Conservation (phyloP, 2,329 filamentous ascomycete species). For the Colletotrichum tropicicola region DNA sequence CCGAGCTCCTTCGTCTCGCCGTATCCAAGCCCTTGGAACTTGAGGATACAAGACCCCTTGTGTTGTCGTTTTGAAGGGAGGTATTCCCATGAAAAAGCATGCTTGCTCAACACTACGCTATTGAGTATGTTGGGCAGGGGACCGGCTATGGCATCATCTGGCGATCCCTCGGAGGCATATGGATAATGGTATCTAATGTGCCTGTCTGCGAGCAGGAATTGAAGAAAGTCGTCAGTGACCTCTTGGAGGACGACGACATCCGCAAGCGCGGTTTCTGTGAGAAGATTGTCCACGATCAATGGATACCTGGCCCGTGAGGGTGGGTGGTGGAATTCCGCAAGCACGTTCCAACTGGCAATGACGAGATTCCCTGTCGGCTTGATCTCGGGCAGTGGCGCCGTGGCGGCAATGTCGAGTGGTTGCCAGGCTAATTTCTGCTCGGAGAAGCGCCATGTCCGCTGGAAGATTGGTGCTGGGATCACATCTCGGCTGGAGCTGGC, state of each 20-base stretch:
- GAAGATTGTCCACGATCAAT: constrained; percentile 52
- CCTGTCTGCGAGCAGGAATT: constrained; percentile 57
- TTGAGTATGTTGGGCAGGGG: constrained; percentile 70
- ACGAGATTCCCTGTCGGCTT: constrained; percentile 35
- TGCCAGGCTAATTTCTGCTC: constrained; percentile 7
- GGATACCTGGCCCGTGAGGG: constrained; percentile 51
- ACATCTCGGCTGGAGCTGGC: background rate
- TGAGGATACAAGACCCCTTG: constrained; percentile 52
- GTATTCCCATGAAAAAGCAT: constrained; percentile 63
- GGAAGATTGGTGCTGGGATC: background rate
- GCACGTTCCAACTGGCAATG: constrained; percentile 62
- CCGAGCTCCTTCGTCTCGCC: constrained; percentile 35
- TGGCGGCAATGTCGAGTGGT: background rate
- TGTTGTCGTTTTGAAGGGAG: constrained; percentile 63
- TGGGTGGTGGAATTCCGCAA: constrained; percentile 60
- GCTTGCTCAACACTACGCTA: constrained; percentile 66
- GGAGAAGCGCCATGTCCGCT: constrained; percentile 10
- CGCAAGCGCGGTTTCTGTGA: constrained; percentile 50
- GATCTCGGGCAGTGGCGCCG: background rate
- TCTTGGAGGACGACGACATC: constrained; percentile 68
- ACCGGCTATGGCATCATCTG: constrained; percentile 57
- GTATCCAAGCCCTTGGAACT: constrained; percentile 43
- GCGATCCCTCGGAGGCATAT: constrained; percentile 66
- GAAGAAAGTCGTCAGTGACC: constrained; percentile 71
- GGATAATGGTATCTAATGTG: constrained; percentile 58